A percentile compares a stretch with the other conserved stretches of the same genome.
These are phyloP conservation scores for Castanea crenata DNA, from an alignment of 306 rosid genomes.

Conservation along the genomic window DNA sequence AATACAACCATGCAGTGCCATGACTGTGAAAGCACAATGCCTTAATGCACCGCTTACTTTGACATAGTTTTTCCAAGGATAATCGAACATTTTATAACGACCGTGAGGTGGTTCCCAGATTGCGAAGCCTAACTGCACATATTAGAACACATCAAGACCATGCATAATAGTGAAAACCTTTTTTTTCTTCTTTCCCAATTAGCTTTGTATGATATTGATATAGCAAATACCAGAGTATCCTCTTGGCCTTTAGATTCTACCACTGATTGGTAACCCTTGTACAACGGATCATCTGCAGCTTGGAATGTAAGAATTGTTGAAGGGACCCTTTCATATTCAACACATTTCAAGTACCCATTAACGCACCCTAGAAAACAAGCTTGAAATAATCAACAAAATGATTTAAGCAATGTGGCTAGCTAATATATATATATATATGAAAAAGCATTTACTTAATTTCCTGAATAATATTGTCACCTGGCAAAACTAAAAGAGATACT, in stretches of 20 bases:
- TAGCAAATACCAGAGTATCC: slow-evolving; percentile 55
- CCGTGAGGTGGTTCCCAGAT: slow-evolving; percentile 87
- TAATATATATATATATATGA: not conserved
- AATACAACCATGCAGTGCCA: slow-evolving; percentile 84
- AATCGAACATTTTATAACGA: slow-evolving; percentile 49
- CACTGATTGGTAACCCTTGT: slow-evolving; percentile 63
- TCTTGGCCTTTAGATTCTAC: slow-evolving; percentile 67
- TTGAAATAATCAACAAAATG: slow-evolving; percentile 1
- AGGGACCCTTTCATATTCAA: slow-evolving; percentile 65
- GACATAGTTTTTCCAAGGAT: slow-evolving; percentile 71
- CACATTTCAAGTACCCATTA: slow-evolving; percentile 56
- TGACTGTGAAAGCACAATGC: slow-evolving; percentile 73
- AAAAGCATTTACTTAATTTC: not conserved
- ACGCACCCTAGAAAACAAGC: slow-evolving; percentile 46
- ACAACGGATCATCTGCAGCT: slow-evolving; percentile 73
- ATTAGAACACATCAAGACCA: not conserved
- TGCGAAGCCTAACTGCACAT: slow-evolving; percentile 63
- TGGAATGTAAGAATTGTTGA: slow-evolving; percentile 65
- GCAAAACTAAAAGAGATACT: not conserved
- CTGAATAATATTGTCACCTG: not conserved
- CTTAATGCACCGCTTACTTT: slow-evolving; percentile 67
- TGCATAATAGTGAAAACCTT: not conserved
- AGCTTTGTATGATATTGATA: not conserved
- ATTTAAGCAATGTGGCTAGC: not conserved
- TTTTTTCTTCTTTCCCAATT: not conserved